Percentiles rank a stretch among this genome's conserved stretches.
Conservation (phyloP, 108 stramenopile genomes). For the Hondaea fermentalgiana region DNA sequence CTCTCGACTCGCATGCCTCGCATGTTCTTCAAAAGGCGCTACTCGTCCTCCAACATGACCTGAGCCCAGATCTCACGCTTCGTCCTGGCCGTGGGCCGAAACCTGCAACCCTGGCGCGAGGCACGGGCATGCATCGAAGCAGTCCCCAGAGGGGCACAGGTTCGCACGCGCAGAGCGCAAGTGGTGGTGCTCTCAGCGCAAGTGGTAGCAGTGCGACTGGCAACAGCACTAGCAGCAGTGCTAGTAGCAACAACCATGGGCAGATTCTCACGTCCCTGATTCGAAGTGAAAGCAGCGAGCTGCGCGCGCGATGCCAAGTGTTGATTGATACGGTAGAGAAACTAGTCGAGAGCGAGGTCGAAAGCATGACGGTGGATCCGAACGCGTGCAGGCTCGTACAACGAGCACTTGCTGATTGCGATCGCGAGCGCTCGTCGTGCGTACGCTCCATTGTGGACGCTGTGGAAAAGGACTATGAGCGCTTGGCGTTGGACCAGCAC, state of each 20-base stretch:
- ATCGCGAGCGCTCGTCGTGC: background rate
- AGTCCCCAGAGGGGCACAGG: too few relatives aligned
- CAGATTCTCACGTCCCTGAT: background rate
- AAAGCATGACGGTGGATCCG: background rate
- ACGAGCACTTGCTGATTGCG: background rate
- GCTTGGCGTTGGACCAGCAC: background rate
- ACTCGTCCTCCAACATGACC: background rate
- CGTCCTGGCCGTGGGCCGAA: background rate
- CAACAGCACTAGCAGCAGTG: too few relatives aligned
- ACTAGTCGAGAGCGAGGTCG: background rate
- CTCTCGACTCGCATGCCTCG: background rate
- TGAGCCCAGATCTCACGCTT: background rate
- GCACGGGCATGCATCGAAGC: background rate
- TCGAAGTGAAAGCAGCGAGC: background rate
- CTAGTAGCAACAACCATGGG: background rate
- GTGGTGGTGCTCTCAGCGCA: too few relatives aligned
- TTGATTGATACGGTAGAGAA: background rate
- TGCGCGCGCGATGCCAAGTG: background rate
- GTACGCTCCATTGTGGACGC: background rate
- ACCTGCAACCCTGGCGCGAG: background rate
- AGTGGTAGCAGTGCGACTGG: too few relatives aligned
- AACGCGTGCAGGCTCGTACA: background rate
- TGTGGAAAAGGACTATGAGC: background rate
- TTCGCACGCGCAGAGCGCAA: too few relatives aligned
- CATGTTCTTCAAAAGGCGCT: constrained; percentile 4